Base-by-base conservation (phyloP, 176 grass and related monocot genomes). In the Oryza glaberrima region DNA sequence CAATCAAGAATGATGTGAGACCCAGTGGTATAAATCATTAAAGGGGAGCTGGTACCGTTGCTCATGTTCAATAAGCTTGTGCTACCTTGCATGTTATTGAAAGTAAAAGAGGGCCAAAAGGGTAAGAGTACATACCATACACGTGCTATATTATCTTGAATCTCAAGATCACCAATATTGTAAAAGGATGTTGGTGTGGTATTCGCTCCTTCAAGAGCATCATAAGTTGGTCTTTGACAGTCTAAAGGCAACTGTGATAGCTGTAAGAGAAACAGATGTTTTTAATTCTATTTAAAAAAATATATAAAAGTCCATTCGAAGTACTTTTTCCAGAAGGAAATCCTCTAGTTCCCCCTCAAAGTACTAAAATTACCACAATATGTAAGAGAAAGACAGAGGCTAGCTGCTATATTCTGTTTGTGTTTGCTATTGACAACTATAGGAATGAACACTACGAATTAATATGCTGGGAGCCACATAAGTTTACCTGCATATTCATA, bases 111-210 rank as follows among this genome's bases (percentile, higher is more conserved):
- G 40, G 81, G 4, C 36, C 20, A 84, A 14, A 56, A 69, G 67
- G 79, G 44, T 83, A 86, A 81, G 63, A 77, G 48, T 76, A 60
- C 88, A 86, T 77, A 98, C 96, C 96, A 98, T 82, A 98, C 80
- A 10, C 93, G 87, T 83, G 93, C 93, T 84, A 98, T 35, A 83
- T 98, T 98, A 78, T 95, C 93, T 92, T 98, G 93, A 86, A 98
- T 78, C 89, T 98, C 96, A 82, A 98, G 84, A 88, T 98, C 91
- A 34, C 93, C 91, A 85, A 98, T 98, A 84, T 95, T 98, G 78
- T 95, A 92, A 85, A 98, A 98, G 15, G 96, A 92, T 71, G 89
- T 88, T 22, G 89, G 91, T 4, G 82, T 92, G 44, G 84, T 36
- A 25, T 98, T 98, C 87, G 96, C 91, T 49, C 93, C 93, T 90